Evolutionary conservation across 2,329 filamentous ascomycete genomes (phyloP).

Genomic region (Didymosphaeria variabile): DNA sequence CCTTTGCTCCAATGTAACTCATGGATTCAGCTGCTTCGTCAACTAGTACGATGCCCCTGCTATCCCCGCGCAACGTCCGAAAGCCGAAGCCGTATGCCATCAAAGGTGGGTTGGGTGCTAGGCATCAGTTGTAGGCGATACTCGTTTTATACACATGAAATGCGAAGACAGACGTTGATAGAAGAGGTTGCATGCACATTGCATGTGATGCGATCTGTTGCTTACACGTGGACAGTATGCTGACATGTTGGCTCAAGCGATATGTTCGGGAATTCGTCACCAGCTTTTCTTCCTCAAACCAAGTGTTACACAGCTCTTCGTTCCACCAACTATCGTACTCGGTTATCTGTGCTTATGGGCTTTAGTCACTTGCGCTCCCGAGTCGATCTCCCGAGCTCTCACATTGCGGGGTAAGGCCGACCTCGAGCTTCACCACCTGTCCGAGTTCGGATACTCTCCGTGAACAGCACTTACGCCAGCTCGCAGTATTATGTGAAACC

Average conservation of each 20-base stretch:
- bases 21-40: too few species aligned
- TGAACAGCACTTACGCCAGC: background rate
- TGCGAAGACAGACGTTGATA: too few species aligned
- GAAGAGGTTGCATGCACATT: too few species aligned
- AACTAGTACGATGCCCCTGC: background rate
- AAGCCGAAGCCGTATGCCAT: background rate
- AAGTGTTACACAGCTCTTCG: background rate
- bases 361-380: background rate
- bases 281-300: background rate
- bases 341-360: background rate
- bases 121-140: too few species aligned
- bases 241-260: too few species aligned
- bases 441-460: background rate
- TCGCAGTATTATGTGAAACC: background rate
- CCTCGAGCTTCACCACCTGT: background rate
- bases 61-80: background rate
- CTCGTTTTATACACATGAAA: too few species aligned
- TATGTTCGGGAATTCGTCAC: too few species aligned
- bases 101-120: too few species aligned
- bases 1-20: background rate
- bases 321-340: background rate
- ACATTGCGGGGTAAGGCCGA: slow-evolving; percentile 9
- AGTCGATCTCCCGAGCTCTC: slow-evolving; percentile 5
- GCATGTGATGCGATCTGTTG: too few species aligned
- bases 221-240: too few species aligned